phyloP scores from a whole-genome alignment of 768 basidiomycete species.

The Xerocomus brunneocitrinus region DNA sequence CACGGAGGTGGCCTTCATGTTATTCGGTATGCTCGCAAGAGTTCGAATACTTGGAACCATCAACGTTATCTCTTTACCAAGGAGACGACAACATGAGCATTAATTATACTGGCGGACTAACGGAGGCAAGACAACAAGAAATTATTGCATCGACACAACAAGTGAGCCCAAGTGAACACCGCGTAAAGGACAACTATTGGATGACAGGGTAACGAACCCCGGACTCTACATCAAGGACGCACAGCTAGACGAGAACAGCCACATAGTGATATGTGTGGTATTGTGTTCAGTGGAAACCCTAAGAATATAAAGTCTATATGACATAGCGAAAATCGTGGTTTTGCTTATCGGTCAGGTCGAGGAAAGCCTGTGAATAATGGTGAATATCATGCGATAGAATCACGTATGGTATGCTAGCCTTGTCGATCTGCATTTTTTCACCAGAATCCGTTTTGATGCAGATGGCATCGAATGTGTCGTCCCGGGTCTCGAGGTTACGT shows the following conservation, averaged over 20 bases:
- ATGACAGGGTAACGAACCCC: constrained; percentile 5
- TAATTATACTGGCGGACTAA: background rate
- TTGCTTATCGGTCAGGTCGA: constrained; percentile 71
- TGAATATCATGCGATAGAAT: background rate
- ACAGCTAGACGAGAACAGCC: constrained; percentile 6
- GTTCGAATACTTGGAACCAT: constrained; percentile 9
- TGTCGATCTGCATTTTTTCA: constrained; percentile 57
- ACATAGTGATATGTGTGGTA: constrained; percentile 6
- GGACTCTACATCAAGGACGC: constrained; percentile 4
- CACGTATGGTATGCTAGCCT: constrained; percentile 35
- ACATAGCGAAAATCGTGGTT: constrained; percentile 74
- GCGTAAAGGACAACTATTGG: constrained; percentile 22
- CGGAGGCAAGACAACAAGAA: constrained; percentile 11
- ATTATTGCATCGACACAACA: constrained; percentile 19
- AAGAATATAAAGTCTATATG: constrained; percentile 31
- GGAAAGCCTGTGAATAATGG: constrained; percentile 48
- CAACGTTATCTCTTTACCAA: constrained; percentile 2
- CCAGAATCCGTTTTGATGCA: constrained; percentile 56
- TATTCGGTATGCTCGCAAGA: constrained; percentile 7
- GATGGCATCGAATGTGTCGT: constrained; percentile 56
- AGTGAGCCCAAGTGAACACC: constrained; percentile 17
- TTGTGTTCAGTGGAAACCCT: background rate
- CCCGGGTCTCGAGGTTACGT: constrained; percentile 49
- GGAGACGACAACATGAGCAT: background rate
- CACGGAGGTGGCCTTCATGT: no score